phyloP scores from a whole-genome alignment of 208 protist genomes.

The Wallacemonas sp. region DNA sequence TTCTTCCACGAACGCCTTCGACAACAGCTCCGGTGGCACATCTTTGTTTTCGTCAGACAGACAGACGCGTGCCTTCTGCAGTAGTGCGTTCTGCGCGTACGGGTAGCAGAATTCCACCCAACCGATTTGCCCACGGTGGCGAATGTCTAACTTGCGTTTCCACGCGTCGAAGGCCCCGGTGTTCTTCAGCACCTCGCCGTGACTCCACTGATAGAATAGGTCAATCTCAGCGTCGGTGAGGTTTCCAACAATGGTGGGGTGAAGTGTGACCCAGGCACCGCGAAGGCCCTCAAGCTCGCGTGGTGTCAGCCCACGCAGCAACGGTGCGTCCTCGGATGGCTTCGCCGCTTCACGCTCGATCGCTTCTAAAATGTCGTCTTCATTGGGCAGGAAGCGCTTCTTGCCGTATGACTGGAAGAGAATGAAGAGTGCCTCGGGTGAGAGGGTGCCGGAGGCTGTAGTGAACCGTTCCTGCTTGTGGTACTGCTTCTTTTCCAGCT shows the following conservation, averaged over 20 bases:
- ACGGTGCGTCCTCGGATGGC: constrained; percentile 10
- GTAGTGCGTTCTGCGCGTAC: constrained; percentile 37
- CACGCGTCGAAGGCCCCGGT: constrained; percentile 21
- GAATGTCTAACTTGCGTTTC: constrained; percentile 38
- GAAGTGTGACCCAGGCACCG: constrained; percentile 41
- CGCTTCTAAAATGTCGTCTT: constrained; percentile 15
- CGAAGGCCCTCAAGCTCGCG: constrained; percentile 50
- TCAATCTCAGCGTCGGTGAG: constrained; percentile 40
- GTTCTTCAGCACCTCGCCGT: constrained; percentile 20
- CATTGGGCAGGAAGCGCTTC: constrained; percentile 19
- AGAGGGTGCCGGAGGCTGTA: constrained; percentile 37
- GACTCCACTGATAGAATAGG: constrained; percentile 47
- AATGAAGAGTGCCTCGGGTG: constrained; percentile 30
- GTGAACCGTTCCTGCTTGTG: constrained; percentile 25
- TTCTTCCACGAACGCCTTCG: constrained; percentile 14
- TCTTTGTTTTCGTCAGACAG: constrained; percentile 15
- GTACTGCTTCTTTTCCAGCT: constrained; percentile 26
- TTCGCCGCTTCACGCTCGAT: constrained; percentile 18
- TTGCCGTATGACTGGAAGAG: constrained; percentile 25
- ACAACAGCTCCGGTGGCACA: constrained; percentile 33
- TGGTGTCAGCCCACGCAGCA: constrained; percentile 23
- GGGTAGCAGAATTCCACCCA: constrained; percentile 73
- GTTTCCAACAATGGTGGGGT: constrained; percentile 32
- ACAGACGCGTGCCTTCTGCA: constrained; percentile 20
- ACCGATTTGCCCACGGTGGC: constrained; percentile 22